These are phyloP conservation scores for Stentor coeruleus DNA, from an alignment of 73 alveolate species.

Conservation along the genomic window DNA sequence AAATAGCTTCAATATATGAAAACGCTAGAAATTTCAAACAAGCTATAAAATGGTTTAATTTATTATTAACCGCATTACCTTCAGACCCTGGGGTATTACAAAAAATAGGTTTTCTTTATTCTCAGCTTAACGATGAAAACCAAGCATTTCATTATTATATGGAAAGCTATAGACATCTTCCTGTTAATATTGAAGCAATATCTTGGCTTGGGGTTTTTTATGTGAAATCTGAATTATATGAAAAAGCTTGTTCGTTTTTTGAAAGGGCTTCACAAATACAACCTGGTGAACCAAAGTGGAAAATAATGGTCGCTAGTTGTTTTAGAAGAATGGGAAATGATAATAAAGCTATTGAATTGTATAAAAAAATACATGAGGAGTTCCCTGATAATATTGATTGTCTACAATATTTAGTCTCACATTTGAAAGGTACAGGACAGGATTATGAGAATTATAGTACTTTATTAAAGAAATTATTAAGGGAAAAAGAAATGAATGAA, in stretches of 20 bases:
- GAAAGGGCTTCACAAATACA: conserved; percentile 97
- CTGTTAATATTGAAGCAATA: conserved; percentile 89
- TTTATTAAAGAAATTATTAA: conserved; percentile 39
- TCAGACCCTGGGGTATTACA: conserved; percentile 83
- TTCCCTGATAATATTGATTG: conserved; percentile 83
- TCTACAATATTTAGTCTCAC: conserved; percentile 48
- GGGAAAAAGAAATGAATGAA: conserved; percentile 43
- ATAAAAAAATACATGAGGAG: conserved; percentile 65
- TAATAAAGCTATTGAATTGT: conserved; percentile 39
- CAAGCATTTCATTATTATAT: conserved; percentile 95
- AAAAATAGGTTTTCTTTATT: conserved; percentile 33
- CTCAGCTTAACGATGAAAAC: conserved; percentile 61
- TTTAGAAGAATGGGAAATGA: conserved; percentile 81
- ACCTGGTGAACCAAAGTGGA: conserved; percentile 96
- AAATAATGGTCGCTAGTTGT: conserved; percentile 96
- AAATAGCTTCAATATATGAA: conserved; percentile 95
- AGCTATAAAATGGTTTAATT: conserved; percentile 94
- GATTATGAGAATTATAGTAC: conserved; percentile 44
- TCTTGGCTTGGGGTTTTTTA: conserved; percentile 94
- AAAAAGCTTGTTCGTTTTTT: conserved; percentile 95
- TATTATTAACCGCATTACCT: conserved; percentile 87
- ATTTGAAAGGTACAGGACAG: conserved; percentile 59
- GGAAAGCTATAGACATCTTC: conserved; percentile 95
- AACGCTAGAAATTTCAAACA: conserved; percentile 88
- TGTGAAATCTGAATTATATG: conserved; percentile 91